Evolutionary conservation across 768 basidiomycete species (phyloP).

Genomic region (Naganishia vishniacii): DNA sequence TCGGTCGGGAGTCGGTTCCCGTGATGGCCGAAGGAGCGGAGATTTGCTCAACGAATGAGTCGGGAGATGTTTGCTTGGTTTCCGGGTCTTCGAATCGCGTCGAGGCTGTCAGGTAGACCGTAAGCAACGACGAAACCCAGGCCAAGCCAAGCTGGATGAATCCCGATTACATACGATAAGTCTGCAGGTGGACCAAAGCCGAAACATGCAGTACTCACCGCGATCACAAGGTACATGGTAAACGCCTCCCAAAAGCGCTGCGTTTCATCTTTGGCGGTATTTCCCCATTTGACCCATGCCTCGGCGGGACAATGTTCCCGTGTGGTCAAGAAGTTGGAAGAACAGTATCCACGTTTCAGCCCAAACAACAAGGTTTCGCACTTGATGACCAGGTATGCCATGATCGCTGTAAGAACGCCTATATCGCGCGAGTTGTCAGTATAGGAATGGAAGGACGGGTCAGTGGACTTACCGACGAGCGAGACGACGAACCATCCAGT

Average conservation of each 20-base stretch:
- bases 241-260: conserved; percentile 33
- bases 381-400: conserved; percentile 80
- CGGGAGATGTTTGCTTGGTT: too few species aligned
- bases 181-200: too few species aligned
- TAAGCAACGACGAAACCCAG: conserved; percentile 66
- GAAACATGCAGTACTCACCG: too few species aligned
- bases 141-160: too few species aligned
- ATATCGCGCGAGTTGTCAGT: not conserved
- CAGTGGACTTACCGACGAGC: conserved; percentile 56
- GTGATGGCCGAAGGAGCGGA: not conserved
- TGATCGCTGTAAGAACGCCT: conserved; percentile 70
- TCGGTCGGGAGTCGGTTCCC: conserved; percentile 41
- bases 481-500: conserved; percentile 87
- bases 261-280: conserved; percentile 58
- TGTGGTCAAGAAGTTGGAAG: conserved; percentile 63
- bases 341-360: conserved; percentile 84
- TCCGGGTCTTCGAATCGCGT: conserved; percentile 51
- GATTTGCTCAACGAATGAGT: too few species aligned
- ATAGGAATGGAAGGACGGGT: not conserved
- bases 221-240: conserved; percentile 2
- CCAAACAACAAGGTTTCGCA: conserved; percentile 87
- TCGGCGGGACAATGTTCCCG: conserved; percentile 64
- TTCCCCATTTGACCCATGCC: conserved; percentile 53
- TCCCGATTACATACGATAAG: too few species aligned
- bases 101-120: conserved; percentile 79